A percentile compares a stretch with the other conserved stretches of the same genome.
Conservation (phyloP, 305 asterid species). For the Solanum chacoense region DNA sequence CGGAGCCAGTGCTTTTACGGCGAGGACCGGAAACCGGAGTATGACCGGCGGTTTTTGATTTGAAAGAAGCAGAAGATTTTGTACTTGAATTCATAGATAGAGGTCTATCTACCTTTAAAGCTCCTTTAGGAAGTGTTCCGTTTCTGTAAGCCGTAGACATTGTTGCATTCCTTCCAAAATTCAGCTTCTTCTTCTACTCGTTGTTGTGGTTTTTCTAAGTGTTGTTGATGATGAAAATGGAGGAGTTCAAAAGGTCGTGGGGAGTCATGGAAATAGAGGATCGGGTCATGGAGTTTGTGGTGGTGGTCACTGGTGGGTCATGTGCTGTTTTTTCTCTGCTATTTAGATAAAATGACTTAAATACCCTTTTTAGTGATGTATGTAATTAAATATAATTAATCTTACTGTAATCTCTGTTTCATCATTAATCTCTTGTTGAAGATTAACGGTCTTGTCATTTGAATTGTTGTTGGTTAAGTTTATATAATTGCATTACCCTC, state of each 20-base stretch:
- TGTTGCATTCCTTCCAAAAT: neutral
- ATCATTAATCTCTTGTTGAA: neutral
- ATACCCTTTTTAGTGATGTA: neutral
- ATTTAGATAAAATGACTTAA: neutral
- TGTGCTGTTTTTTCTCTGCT: neutral
- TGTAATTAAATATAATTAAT: neutral
- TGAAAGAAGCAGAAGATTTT: constrained; percentile 30
- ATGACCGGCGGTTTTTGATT: constrained; percentile 24
- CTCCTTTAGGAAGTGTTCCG: constrained; percentile 30
- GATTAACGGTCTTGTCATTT: neutral
- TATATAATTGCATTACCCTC: neutral
- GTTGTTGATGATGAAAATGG: neutral
- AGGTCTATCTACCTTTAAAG: constrained; percentile 21
- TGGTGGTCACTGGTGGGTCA: constrained; percentile 3
- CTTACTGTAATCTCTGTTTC: neutral
- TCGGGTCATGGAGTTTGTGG: constrained; percentile 5
- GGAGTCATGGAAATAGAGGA: neutral
- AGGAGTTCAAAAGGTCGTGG: neutral
- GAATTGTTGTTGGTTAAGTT: neutral
- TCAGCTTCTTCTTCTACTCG: neutral
- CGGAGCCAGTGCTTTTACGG: constrained; percentile 29
- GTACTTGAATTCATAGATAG: constrained; percentile 8
- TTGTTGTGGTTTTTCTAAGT: neutral
- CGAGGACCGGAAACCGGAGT: constrained; percentile 22
- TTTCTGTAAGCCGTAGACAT: constrained; percentile 20